Percentiles rank a stretch among this genome's conserved stretches.
These are phyloP conservation scores for Entophlyctis helioformis DNA, from an alignment of 192 early-diverging fungal genomes.

Conservation along the genomic window DNA sequence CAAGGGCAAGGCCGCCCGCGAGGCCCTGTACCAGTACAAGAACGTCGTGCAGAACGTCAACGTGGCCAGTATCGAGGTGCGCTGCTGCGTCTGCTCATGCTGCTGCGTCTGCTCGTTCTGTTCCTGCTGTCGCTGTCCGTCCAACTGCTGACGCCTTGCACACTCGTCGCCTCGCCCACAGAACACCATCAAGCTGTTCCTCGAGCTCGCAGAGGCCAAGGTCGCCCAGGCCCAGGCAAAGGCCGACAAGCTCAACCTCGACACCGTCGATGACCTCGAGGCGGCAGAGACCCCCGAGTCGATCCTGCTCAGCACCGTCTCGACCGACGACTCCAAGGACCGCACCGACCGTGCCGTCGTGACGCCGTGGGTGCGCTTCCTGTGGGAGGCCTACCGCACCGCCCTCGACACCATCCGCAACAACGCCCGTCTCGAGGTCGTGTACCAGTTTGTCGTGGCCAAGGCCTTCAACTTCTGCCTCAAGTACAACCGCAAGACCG, in stretches of 20 bases:
- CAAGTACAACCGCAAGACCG: conserved; percentile 90
- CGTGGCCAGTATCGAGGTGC: conserved; percentile 75
- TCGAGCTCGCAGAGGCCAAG: conserved; percentile 75
- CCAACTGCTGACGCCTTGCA: not conserved
- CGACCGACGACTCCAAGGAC: conserved; percentile 87
- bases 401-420: conserved; percentile 93
- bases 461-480: conserved; percentile 96
- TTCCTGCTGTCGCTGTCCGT: no score
- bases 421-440: conserved; percentile 84
- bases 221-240: conserved; percentile 80
- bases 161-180: conserved; percentile 12
- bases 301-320: conserved; percentile 89
- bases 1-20: conserved; percentile 85
- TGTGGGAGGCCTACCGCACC: conserved; percentile 99
- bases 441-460: conserved; percentile 83
- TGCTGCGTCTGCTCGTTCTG: no score
- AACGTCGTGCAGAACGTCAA: conserved; percentile 95
- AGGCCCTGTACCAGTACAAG: conserved; percentile 95
- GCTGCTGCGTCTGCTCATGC: no score
- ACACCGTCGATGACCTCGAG: conserved; percentile 87
- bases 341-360: conserved; percentile 95
- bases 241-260: conserved; percentile 79
- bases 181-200: conserved; percentile 75
- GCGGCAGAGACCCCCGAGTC: conserved; percentile 94
- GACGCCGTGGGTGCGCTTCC: conserved; percentile 97